Conservation (phyloP, 1,284 basidiomycete species). For the Melampsora americana region DNA sequence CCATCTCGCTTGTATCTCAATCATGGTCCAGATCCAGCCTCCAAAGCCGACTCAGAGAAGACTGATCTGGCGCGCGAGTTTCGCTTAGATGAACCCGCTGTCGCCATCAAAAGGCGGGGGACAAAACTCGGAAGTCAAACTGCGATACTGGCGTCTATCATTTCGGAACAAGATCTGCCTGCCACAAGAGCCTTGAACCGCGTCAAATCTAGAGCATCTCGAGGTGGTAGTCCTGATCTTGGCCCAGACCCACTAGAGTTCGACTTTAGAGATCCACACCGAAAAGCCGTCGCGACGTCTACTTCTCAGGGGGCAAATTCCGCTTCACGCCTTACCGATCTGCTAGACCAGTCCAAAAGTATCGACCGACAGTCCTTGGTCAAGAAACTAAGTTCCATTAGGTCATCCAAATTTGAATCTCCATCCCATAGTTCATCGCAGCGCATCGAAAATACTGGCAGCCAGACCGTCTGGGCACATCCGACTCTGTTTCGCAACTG, state of each 20-base stretch:
- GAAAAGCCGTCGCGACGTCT: background rate
- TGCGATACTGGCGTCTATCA: conserved; percentile 41
- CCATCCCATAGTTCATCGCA: background rate
- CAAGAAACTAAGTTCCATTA: conserved; percentile 19
- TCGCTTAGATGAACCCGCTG: conserved; percentile 6
- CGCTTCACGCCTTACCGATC: conserved; percentile 3
- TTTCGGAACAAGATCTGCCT: conserved; percentile 35
- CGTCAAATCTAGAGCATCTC: background rate
- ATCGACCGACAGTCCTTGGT: conserved; percentile 22
- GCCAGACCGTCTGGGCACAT: conserved; percentile 1
- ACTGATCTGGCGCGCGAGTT: background rate
- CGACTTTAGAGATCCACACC: background rate
- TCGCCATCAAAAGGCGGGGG: background rate
- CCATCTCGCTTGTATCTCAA: conserved; percentile 21
- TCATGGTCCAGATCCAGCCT: background rate
- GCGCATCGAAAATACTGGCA: conserved; percentile 2
- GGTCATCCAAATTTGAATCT: conserved; percentile 23
- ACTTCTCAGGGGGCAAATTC: background rate
- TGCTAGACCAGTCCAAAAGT: conserved; percentile 15
- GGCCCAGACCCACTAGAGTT: background rate
- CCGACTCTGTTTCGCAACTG: conserved; percentile 21
- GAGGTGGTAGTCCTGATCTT: background rate
- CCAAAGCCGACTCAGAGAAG: conserved; percentile 5
- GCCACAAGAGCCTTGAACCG: background rate
- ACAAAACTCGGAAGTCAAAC: conserved; percentile 12